A percentile compares a stretch with the other conserved stretches of the same genome.
phyloP scores from a whole-genome alignment of 1,284 basidiomycete species.

The Sanguinoderma infundibulare region DNA sequence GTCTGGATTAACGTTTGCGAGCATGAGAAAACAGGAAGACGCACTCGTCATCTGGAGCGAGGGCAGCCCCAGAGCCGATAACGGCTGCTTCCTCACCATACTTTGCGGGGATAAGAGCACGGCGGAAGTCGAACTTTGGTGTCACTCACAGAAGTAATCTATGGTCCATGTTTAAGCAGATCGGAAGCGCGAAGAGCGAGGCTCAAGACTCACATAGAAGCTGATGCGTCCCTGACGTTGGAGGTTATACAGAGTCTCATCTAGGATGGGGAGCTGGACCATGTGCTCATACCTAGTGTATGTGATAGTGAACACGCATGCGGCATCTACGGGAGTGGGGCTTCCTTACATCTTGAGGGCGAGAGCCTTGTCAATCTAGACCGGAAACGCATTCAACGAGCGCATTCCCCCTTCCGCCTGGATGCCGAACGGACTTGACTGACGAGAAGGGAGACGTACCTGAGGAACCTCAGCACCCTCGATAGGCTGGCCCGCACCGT shows the following conservation, averaged over 20 bases:
- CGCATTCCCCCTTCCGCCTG: not conserved
- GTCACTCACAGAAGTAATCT: slow-evolving; percentile 27
- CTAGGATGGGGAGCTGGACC: slow-evolving; percentile 84
- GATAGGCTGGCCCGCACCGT: slow-evolving; percentile 74
- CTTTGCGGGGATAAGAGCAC: slow-evolving; percentile 41
- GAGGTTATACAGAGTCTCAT: slow-evolving; percentile 89
- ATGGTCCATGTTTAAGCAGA: not conserved
- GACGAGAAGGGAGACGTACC: slow-evolving; percentile 41
- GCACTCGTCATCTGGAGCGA: slow-evolving; percentile 87
- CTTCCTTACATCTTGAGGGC: slow-evolving; percentile 69
- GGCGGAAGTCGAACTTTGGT: slow-evolving; percentile 7
- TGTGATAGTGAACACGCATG: not conserved
- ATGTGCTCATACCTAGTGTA: slow-evolving; percentile 74
- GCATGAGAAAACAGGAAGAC: slow-evolving; percentile 34
- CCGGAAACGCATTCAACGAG: not conserved
- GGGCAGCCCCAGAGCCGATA: slow-evolving; percentile 87
- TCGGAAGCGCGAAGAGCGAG: not conserved
- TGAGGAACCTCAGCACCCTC: slow-evolving; percentile 78
- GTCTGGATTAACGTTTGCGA: slow-evolving; percentile 8
- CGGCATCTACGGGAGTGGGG: not conserved
- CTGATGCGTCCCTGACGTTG: slow-evolving; percentile 94
- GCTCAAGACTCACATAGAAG: slow-evolving; percentile 74
- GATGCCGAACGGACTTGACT: not conserved
- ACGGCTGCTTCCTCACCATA: slow-evolving; percentile 93
- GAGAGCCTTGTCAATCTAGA: slow-evolving; percentile 71